Base-by-base conservation (phyloP, 139 green algal species). In the Microglena sp. region DNA sequence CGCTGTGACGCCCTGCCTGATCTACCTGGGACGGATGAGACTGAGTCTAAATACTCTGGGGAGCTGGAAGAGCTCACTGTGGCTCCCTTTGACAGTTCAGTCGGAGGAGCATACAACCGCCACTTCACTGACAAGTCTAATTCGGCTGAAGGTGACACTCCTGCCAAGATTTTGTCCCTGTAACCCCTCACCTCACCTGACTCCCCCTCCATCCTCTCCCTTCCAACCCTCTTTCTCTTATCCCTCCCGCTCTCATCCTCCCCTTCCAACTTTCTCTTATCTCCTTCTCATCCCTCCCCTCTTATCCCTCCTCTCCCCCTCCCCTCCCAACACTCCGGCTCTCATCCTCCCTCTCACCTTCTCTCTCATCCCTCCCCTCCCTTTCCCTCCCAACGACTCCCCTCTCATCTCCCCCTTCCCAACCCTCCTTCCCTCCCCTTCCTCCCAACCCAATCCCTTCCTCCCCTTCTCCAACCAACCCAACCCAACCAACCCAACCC, bases 41-140 rank as follows among this genome's bases (percentile, higher is more conserved):
- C 71, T 71, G 45, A 83, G 30, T 62, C 22, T 28, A 32, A 35
- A 6, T 90, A 90, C 54, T 27, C 46, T 40, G 70, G 43, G 3
- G 62, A 64, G 28, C 69, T 91, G 58, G 55, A 60, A 46, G 58
- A 63, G 21, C 50, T 86, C 60, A 34, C 45, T 5, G 57, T 86
- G 21, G 72, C 66, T 43, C 68, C 78, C 32, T 91, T 88, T 75
- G 82, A 89, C 66, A 66, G 73, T 2, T 45, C 57, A 2, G 67
- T 60, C 0, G 36, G 76, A 0, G 43, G 79, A 0, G 85, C 81
- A 0, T 92, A 87, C 77, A 85, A 83, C 72, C 75, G 75, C 34
- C 60, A 66, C 22, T 88, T 84, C 62, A 59, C 66, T 1, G 56
- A 32, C 8, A 77, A 81, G 66, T 75, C 82, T 2, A 64, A 63